These are phyloP conservation scores for Schwanniomyces etchellsii DNA, from an alignment of 1,139 yeast species.

Conservation along the genomic window DNA sequence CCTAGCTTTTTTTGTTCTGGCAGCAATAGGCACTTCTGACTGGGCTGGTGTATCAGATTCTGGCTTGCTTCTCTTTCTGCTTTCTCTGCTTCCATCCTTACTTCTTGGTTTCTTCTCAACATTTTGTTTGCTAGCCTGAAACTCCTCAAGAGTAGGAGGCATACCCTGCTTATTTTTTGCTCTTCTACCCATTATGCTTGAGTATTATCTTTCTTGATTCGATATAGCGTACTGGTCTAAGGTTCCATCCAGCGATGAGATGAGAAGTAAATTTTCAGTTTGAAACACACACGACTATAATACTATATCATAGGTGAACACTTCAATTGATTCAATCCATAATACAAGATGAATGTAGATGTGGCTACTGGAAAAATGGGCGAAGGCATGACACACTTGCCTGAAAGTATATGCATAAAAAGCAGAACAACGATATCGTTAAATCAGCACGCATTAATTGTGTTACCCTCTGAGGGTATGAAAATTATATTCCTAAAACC, in stretches of 20 bases:
- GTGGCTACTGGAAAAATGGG: not conserved
- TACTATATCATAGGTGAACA: too few species aligned
- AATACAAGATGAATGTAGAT: not conserved
- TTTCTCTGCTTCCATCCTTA: conserved; percentile 9
- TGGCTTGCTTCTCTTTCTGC: conserved; percentile 15
- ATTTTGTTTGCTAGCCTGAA: conserved; percentile 49
- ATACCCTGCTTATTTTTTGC: conserved; percentile 85
- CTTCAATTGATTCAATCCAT: not conserved
- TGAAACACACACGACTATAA: conserved; percentile 7
- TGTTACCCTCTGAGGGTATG: conserved; percentile 76
- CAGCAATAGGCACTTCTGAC: too few species aligned
- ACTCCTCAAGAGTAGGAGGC: conserved; percentile 84
- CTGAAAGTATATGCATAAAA: conserved; percentile 6
- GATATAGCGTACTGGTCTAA: conserved; percentile 1
- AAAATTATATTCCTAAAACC: conserved; percentile 63
- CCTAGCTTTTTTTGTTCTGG: conserved; percentile 11
- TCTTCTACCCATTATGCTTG: conserved; percentile 76
- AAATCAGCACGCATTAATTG: conserved; percentile 58
- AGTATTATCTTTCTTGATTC: conserved; percentile 2
- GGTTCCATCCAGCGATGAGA: conserved; percentile 7
- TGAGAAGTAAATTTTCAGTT: conserved; percentile 7
- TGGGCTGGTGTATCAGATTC: conserved; percentile 21
- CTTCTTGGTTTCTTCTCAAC: conserved; percentile 26
- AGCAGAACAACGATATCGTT: conserved; percentile 27
- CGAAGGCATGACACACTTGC: not conserved